A percentile compares a stretch with the other conserved stretches of the same genome.
phyloP scores from a whole-genome alignment of 2,329 filamentous ascomycete species.

The Fusarium sp. region DNA sequence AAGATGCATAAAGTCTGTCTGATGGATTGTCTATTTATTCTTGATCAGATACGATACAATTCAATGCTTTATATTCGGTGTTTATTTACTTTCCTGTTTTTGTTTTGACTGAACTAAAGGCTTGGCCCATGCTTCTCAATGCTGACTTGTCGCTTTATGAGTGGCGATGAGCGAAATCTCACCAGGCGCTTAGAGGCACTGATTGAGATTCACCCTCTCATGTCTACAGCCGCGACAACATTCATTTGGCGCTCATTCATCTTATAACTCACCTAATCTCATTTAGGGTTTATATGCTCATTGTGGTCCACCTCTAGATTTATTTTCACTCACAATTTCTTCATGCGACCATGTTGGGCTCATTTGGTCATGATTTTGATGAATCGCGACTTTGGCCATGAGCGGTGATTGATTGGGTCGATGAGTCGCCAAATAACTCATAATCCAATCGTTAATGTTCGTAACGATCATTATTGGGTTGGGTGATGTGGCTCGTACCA shows the following conservation, averaged over 20 bases:
- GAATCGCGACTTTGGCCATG: neutral
- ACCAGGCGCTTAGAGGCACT: neutral
- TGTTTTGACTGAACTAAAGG: neutral
- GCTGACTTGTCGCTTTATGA: conserved; percentile 4
- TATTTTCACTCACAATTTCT: too few species aligned
- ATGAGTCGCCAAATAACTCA: neutral
- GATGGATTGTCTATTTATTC: neutral
- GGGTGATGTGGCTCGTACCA: neutral
- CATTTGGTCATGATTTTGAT: neutral
- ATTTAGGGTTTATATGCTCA: too few species aligned
- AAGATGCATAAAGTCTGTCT: neutral
- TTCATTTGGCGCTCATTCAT: too few species aligned
- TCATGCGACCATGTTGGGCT: neutral
- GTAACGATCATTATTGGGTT: too few species aligned
- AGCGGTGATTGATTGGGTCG: too few species aligned
- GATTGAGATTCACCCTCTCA: neutral
- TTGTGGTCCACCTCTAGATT: too few species aligned
- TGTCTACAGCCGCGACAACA: neutral
- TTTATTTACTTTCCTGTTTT: neutral
- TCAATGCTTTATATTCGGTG: fast-evolving
- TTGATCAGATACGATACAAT: too few species aligned
- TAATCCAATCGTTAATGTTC: too few species aligned
- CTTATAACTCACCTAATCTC: too few species aligned
- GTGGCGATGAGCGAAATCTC: conserved; percentile 3
- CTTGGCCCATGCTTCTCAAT: neutral